phyloP scores from a whole-genome alignment of 108 stramenopile genomes.

The Schizochytrium sp. region DNA sequence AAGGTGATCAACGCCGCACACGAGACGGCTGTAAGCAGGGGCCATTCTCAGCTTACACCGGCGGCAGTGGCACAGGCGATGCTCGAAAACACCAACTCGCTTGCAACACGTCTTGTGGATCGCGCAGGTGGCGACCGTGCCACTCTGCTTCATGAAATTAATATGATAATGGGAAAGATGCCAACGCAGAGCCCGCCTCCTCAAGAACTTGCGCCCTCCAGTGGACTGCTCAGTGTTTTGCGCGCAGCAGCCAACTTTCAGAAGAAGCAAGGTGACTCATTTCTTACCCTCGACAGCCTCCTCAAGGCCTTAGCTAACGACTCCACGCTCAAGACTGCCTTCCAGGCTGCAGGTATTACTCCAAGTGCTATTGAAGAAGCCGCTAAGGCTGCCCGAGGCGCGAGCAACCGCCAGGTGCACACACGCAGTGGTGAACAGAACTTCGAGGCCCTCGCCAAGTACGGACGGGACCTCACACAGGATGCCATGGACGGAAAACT shows the following conservation, averaged over 20 bases:
- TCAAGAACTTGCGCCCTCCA: conserved; percentile 28
- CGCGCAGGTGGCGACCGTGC: conserved; percentile 39
- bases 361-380: conserved; percentile 5
- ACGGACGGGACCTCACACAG: conserved; percentile 92
- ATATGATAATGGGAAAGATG: conserved; percentile 33
- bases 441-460: conserved; percentile 94
- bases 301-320: conserved; percentile 44
- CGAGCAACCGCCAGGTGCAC: conserved; percentile 34
- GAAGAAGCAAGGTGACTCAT: conserved; percentile 48
- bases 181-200: conserved; percentile 43
- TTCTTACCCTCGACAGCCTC: conserved; percentile 16
- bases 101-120: neutral
- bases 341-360: neutral
- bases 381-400: neutral
- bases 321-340: conserved; percentile 46
- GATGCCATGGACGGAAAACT: conserved; percentile 91
- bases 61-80: neutral
- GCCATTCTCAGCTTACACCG: conserved; percentile 14
- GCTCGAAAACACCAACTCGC: neutral
- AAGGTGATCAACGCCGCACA: conserved; percentile 43
- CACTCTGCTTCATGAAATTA: neutral
- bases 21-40: neutral
- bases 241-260: conserved; percentile 26
- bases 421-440: conserved; percentile 79
- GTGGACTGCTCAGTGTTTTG: conserved; percentile 3